Base-by-base conservation (phyloP, 768 basidiomycete genomes). In the Pulveroboletus sp. region DNA sequence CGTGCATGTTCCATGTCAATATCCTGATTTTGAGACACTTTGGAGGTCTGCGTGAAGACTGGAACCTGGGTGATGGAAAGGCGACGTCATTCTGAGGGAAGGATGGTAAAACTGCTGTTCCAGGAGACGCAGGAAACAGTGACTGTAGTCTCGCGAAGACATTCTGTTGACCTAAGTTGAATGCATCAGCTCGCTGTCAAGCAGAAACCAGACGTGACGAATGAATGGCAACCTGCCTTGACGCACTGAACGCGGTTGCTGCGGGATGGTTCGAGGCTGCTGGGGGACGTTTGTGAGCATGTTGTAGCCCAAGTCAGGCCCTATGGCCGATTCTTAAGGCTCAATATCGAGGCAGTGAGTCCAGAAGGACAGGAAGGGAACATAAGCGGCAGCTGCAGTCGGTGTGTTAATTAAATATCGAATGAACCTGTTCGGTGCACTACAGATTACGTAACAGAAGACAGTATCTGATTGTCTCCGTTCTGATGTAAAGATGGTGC, bases 1-100 rank as follows among this genome's bases (percentile, higher is more conserved):
- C 86, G 55, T 90, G 84, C 88, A 91, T 91, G 56, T 90, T 91
- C 88, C 88, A 91, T 33, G 84, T 85, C 31, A 89, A 45, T 41
- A 89, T 79, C 38, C 82, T 71, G 35, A 88, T 69, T 60, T 89
- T 90, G 39, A 89, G 70, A 61, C 75, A 76, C 55, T 72, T 75
- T 15, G 69, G 60, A 21, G 61, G 47, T 48, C 55, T 63, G 48
- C 62, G 64, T 18, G 59, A 53, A 27, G 46, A 57, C n/a, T 50
- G 58, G 36, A 58, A 59, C 35, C 28, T 63, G 18, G 62, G 47
- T n/a, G 57, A 50, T 26, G 56, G 58, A 55, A 57, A 62, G 40
- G 59, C 45, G 9, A 53, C 50, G 41, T 57, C 41, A 17, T 65
- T 60, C 52, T 50, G 61, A 28, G 58, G 57, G 41, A 55, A 32